Evolutionary conservation across 1,284 basidiomycete species (phyloP), one percentile per base, ranked within the genome.

Genomic region (Apiotrichum brassicae): DNA sequence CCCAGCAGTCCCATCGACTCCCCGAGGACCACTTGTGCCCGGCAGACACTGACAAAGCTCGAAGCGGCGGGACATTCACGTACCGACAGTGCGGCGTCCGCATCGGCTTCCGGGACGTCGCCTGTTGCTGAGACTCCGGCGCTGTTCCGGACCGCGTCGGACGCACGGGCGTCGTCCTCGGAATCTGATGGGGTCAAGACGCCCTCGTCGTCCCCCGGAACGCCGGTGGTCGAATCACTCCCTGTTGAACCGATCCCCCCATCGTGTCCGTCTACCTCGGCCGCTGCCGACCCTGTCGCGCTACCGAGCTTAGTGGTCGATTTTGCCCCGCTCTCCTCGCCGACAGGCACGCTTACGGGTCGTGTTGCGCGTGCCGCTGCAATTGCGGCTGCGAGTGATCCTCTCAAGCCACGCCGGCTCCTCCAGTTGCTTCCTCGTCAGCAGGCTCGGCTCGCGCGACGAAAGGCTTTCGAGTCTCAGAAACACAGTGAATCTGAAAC

Each of bases 391-490:
- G 47, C 47, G 3, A 35, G 24, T 19, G 47, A 49, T 28, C 47
- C 47, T 14, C 41, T 49, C 6, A 49, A 49, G 41, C 47, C 47
- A 6, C 47, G 47, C 13, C 47, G 47, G 2, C 47, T 49, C 13
- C 18, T 49, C 26, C 35, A 38, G 28, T 28, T 43, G 20, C 35
- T 38, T 3, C 41, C 47, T 11, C 35, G 41, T 20, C 34, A 28
- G 24, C 33, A 36, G 34, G 25, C 32, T 20, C 35, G 47, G 16
- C 47, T 48, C 18, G 23, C 38, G 46, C 37, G 11, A 22, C 20
- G 32, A 22, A 32, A 34, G 38, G 28, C 28, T 30, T 30, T 30
- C 14, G n/a, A n/a, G n/a, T n/a, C n/a, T n/a, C n/a, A n/a, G n/a
- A n/a, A n/a, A n/a, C n/a, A n/a, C n/a, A n/a, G n/a, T n/a, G n/a